Evolutionary conservation across 2,329 filamentous ascomycete genomes (phyloP).

Genomic region (Fusarium odoratissimum): DNA sequence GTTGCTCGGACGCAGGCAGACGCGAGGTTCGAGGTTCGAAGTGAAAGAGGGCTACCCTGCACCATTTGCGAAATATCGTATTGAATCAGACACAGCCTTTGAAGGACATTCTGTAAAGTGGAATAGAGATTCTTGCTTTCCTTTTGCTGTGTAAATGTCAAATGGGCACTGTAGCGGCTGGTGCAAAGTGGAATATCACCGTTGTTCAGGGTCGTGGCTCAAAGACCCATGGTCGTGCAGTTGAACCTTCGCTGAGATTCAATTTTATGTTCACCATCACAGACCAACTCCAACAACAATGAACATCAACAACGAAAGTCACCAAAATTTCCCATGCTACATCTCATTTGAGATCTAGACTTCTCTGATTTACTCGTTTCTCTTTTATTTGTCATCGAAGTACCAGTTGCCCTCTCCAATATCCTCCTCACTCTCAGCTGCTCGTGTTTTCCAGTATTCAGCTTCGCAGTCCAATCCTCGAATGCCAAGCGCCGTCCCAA

Average conservation of each 20-base stretch:
- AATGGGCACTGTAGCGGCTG: no score
- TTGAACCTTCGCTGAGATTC: rapidly evolving
- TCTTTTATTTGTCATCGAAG: neutral
- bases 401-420: no score
- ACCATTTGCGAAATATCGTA: neutral
- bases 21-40: rapidly evolving
- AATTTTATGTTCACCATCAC: neutral
- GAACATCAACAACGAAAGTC: neutral
- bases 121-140: no score
- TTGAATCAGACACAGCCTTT: rapidly evolving
- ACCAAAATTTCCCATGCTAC: rapidly evolving
- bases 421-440: neutral
- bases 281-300: neutral
- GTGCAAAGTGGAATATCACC: no score
- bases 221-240: no score
- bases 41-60: neutral
- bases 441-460: neutral
- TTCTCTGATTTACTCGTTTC: rapidly evolving
- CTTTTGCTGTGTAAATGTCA: no score
- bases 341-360: rapidly evolving
- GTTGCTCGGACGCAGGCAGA: neutral
- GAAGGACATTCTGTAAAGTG: no score
- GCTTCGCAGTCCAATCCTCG: neutral
- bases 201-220: no score
- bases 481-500: rapidly evolving